Conservation (phyloP, 2,329 filamentous ascomycete species). For the Coniochaeta sp. region DNA sequence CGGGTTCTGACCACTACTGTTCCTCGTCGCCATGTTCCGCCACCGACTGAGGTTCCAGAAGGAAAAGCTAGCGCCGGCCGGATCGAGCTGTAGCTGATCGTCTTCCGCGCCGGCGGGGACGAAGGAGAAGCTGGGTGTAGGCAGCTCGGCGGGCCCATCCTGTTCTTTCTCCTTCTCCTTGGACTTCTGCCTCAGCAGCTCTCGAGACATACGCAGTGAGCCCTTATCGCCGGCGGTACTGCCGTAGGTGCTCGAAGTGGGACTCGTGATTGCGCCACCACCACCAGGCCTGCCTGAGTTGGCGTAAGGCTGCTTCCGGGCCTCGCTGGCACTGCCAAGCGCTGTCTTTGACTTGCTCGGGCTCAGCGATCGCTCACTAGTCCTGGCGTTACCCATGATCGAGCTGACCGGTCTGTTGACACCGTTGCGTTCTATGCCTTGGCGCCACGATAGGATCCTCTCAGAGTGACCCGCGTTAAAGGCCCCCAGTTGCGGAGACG, state of each 20-base stretch:
- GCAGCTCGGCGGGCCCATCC: constrained; percentile 28
- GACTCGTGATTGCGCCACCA: constrained; percentile 23
- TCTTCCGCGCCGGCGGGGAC: constrained; percentile 32
- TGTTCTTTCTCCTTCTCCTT: constrained; percentile 8
- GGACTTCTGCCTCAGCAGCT: background rate
- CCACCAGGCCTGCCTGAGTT: constrained; percentile 18
- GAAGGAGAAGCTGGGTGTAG: constrained; percentile 49
- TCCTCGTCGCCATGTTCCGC: constrained; percentile 31
- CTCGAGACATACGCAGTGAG: background rate
- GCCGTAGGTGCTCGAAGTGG: constrained; percentile 25
- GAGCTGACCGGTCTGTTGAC: constrained; percentile 27
- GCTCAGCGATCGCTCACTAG: constrained; percentile 48
- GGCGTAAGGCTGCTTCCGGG: constrained; percentile 34
- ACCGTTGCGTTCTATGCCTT: constrained; percentile 42
- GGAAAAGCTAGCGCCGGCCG: constrained; percentile 31
- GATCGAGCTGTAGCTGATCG: constrained; percentile 26
- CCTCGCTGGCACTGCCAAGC: constrained; percentile 32
- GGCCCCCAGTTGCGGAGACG: constrained; percentile 23
- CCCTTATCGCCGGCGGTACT: background rate
- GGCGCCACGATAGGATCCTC: constrained; percentile 82
- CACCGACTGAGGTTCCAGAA: constrained; percentile 54
- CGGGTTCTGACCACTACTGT: constrained; percentile 6
- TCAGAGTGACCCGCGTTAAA: constrained; percentile 40
- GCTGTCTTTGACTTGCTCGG: constrained; percentile 38
- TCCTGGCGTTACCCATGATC: constrained; percentile 23